Conservation (phyloP, 768 basidiomycete species). For the Kwoniella dendrophila region DNA sequence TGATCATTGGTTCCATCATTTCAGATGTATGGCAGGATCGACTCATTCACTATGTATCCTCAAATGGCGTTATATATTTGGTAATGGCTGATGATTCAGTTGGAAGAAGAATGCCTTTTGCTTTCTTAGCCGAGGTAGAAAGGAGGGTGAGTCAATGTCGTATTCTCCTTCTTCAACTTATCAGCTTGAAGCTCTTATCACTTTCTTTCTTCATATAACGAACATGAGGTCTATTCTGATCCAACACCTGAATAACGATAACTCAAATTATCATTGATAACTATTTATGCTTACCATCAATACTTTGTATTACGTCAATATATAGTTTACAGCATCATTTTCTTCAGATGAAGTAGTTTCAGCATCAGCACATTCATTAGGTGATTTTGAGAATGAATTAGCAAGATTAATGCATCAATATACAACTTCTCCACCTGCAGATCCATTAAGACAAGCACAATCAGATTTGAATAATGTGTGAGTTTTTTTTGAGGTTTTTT, state of each 20-base stretch:
- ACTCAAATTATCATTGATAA: too few species aligned
- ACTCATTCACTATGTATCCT: conserved; percentile 90
- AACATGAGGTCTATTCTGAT: too few species aligned
- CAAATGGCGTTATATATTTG: conserved; percentile 81
- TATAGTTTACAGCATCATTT: conserved; percentile 56
- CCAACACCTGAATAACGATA: too few species aligned
- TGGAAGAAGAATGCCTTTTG: conserved; percentile 90
- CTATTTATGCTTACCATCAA: too few species aligned
- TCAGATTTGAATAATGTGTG: conserved; percentile 65
- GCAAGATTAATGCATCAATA: conserved; percentile 74
- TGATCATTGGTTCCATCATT: background rate
- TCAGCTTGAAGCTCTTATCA: too few species aligned
- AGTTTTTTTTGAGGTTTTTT: conserved; percentile 8
- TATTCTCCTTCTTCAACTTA: background rate
- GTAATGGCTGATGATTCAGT: conserved; percentile 94
- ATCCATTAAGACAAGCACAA: conserved; percentile 88
- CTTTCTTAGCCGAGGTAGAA: conserved; percentile 84
- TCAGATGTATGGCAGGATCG: conserved; percentile 64
- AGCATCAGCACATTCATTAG: conserved; percentile 55
- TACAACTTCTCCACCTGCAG: conserved; percentile 80
- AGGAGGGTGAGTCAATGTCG: conserved; percentile 58
- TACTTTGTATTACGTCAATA: too few species aligned
- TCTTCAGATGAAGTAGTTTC: conserved; percentile 54
- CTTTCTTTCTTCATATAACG: too few species aligned
- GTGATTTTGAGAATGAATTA: conserved; percentile 56